Base-by-base conservation (phyloP, 139 green algal species). In the Picochlorum sp. region DNA sequence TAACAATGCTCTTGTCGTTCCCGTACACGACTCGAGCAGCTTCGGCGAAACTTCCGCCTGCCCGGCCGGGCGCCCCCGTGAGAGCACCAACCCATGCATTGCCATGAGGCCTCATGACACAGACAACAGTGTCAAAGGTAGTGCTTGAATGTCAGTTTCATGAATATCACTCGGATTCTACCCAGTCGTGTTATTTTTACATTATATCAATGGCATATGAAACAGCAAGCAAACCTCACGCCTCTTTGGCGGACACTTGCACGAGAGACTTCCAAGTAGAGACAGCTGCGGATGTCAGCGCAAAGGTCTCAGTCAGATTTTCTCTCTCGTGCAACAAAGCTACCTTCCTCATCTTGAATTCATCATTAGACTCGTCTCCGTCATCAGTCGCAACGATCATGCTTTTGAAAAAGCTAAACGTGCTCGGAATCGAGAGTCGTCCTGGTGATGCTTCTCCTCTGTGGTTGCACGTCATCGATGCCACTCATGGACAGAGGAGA, bases 381-480 rank as follows among this genome's bases (percentile, higher is more conserved):
- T 41, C 34, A 14, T 8, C 34, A 20, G 20, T 38, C 23, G 21
- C 21, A 32, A 8, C 23, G 10, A 49, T 50, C 61, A 44, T 76
- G 61, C 21, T 28, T 57, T 28, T 66, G 45, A 77, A 62, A 64
- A 77, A 77, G 34, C 54, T 68, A 18, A 69, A 66, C 14, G 69
- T 71, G 57, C 20, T 45, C 52, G 49, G 50, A 61, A 56, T 32
- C 60, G 50, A 69, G 37, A 51, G 16, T 16, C 61, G 47, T 54
- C 23, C 44, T 45, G 18, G 1, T 15, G 6, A 23, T 5, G 47
- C 45, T 45, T 20, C 41, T 13, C 34, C 34, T 57, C 32, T 23
- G 24, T 18, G 15, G 15, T 26, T 23, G 8, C 49, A 9, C 44
- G 15, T 13, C 18, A 3, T 28, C 57, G n/a, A 34, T 23, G 1